Base-by-base conservation (phyloP, 306 rosid species). In the Purshia tridentata region DNA sequence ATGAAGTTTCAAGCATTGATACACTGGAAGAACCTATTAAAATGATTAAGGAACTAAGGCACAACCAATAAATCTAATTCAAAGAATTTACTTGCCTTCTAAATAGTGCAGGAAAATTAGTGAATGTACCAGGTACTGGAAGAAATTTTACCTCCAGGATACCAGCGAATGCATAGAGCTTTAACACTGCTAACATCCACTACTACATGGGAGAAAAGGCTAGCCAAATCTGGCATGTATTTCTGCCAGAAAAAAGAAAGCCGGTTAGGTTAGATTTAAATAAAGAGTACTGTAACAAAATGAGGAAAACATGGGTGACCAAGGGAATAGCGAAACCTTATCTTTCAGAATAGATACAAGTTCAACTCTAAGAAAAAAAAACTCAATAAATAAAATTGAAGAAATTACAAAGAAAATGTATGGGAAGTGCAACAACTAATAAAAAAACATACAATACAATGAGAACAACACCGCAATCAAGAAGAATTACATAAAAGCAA, bases 101-200 rank as follows among this genome's bases (percentile, higher is more conserved):
- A 23, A n/a, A 50, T 35, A n/a, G 16, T 9, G 4, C 48, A 44
- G 13, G 61, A 37, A 40, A 19, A 64, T 5, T 12, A 63, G 13
- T 64, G 22, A 42, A 47, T 69, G 12, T 10, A 19, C 9, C 35
- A 6, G 39, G 22, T 40, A 8, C 1, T 40, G 16, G 14, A 51
- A 66, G 22, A 45, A 67, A 5, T 23, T 72, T 85, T 81, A 94
- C 99, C 99, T 82, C 6, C 83, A 4, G 96, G 99, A 82, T 77
- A 94, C 99, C 99, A 94, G 75, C 97, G 99, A 52, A 81, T 44
- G 82, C 92, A 94, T 19, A 94, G 86, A 69, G 91, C 92, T 74
- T 82, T 89, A 79, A 94, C 78, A 41, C 99, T 94, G 79, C 99
- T 94, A 78, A 94, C 99, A 75, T 94, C 99, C 46, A 94, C 99